These are phyloP conservation scores for Hortiboletus campestris DNA, from an alignment of 768 basidiomycete genomes.

Conservation along the genomic window DNA sequence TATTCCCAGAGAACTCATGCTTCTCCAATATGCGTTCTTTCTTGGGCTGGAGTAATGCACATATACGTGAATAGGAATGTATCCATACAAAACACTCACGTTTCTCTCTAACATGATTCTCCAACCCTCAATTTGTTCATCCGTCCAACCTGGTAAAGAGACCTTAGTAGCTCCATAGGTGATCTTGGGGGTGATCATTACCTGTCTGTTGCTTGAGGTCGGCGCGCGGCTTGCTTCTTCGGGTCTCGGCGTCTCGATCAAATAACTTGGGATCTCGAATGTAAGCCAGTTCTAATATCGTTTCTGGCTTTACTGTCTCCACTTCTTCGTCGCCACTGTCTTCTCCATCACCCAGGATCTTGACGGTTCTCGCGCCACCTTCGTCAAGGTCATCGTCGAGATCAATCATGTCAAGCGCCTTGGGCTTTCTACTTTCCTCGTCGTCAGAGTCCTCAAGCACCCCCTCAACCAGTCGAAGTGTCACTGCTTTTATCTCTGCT, in stretches of 20 bases:
- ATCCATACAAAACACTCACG: conserved; percentile 45
- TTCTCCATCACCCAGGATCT: conserved; percentile 59
- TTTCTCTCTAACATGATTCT: conserved; percentile 84
- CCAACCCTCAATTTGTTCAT: conserved; percentile 94
- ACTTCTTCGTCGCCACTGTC: conserved; percentile 40
- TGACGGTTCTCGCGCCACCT: conserved; percentile 40
- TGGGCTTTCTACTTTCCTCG: conserved; percentile 40
- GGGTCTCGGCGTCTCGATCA: conserved; percentile 69
- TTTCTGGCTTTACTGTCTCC: conserved; percentile 45
- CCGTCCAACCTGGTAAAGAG: conserved; percentile 54
- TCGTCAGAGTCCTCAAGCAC: conserved; percentile 65
- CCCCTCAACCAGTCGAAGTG: conserved; percentile 71
- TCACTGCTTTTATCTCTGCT: conserved; percentile 75
- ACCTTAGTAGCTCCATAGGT: background rate
- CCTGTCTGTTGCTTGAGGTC: conserved; percentile 72
- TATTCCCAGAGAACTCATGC: conserved; percentile 76
- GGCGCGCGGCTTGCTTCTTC: conserved; percentile 63
- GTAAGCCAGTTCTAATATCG: conserved; percentile 74
- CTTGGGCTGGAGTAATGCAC: conserved; percentile 48
- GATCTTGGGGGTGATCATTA: conserved; percentile 21
- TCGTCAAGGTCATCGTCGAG: conserved; percentile 58
- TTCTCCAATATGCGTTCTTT: conserved; percentile 74
- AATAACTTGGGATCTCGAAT: conserved; percentile 73
- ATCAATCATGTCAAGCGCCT: conserved; percentile 30
- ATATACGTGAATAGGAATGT: conserved; percentile 8